Base-by-base conservation (phyloP, 176 grass and related monocot genomes). In the Themeda triandra region DNA sequence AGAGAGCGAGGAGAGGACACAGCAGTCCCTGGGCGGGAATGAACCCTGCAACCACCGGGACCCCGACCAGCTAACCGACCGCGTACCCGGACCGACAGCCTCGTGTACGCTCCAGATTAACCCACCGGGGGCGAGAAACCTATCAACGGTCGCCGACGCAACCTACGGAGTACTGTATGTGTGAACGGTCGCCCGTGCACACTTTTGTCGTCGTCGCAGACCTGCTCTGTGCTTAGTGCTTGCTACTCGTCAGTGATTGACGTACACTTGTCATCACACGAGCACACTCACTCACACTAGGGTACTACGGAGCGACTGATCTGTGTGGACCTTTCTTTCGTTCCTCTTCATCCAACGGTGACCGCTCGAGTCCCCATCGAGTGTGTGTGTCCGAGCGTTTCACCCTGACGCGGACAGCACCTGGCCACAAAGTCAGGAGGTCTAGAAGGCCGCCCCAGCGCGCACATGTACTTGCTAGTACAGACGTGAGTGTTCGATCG, bases 21-120 rank as follows among this genome's bases (percentile, higher is more conserved):
- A 48, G 45, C 45, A 48, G 45, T 48, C 15, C 6, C 14, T 14
- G 17, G 14, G 45, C 48, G 19, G 51, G 51, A 81, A 69, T 54
- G 72, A 24, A 28, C 88, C n/a, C 27, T 5, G 63, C 79, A 90
- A 86, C 88, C 79, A 90, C 88, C 83, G 58, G 72, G 83, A 90
- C 56, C 79, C 65, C 66, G 83, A 90, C 73, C 78, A 60, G 45
- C 79, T 35, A 86, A 78, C 73, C 83, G 72, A 86, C 78, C 10
- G 3, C 8, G 44, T 77, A 64, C 42, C 2, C 2, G n/a, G 18
- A 23, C 32, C 27, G 69, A 48, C 58, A 64, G 54, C 9, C 29
- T 29, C 69, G 18, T 19, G 46, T 49, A 49, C 46, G 46, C 5
- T 49, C 46, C 84, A 35, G 19, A 32, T 77, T 13, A 10, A 4